Evolutionary conservation across 371 early-diverging fungal species (phyloP), one percentile per base, ranked within the genome.

Genomic region (Capniomyces stellatus): DNA sequence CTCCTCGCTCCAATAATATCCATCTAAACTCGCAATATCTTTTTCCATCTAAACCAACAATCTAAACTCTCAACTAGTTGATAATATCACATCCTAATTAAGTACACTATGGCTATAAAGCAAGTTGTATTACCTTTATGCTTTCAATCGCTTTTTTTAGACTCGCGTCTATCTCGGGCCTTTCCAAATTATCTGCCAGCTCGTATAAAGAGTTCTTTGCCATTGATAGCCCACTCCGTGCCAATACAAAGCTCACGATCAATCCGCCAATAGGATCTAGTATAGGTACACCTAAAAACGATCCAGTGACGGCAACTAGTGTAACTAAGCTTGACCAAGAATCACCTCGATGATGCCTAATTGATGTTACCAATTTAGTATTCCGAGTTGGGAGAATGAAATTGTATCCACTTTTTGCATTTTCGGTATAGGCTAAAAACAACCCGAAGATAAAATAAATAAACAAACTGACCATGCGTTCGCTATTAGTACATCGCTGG

Each of bases 191-290:
- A 30, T 69, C 70, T 0, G 61, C 61, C 40, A 69, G 59, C 41
- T 69, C 69, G 18, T 54, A 29, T 4, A 62, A 43, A 0, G 70
- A 63, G 8, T 65, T 60, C 40, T 52, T 40, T 18, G 60, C 53
- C 66, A 82, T 66, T 3, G 68, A 59, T 3, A 62, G 56, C 29
- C 80, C 80, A 57, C 70, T 79, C 55, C 71, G 73, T 28, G 76
- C 56, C 49, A 82, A 66, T 67, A 79, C 71, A 18, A 67, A 75
- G 13, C 78, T 69, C 6, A 82, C 81, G 1, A 71, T 58, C 15
- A 81, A 56, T 2, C 81, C 81, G 24, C 82, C 81, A 19, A 81
- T 30, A 12, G 82, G 81, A 54, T 81, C 82, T 12, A 81, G 64
- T 21, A 79, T 60, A 19, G 79, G 78, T n/a, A 79, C 58, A 8